Evolutionary conservation across 306 rosid genomes (phyloP), one percentile per base, ranked within the genome.

Genomic region (Trichosanthes truncata): DNA sequence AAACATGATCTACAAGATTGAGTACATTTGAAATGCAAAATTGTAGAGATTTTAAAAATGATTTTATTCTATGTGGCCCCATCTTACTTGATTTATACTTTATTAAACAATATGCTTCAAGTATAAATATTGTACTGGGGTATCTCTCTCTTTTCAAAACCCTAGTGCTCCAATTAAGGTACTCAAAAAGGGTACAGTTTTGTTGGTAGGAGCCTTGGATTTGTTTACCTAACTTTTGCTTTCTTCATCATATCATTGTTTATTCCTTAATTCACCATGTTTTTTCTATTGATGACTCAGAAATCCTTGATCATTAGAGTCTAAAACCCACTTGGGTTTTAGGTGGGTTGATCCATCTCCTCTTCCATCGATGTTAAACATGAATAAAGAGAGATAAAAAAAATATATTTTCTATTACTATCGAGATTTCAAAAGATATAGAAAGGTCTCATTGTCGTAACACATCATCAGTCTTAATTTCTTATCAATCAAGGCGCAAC

Each of bases 161-260:
- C 71, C 45, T 63, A 63, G 12, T 15, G 45, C 74, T 43, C 9
- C 35, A 69, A 60, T 23, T 69, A 69, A 69, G 55, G 35, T 43
- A 41, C 55, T 69, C 55, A 35, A 21, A 41, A 69, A 69, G 36
- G 76, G 77, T 73, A 73, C 77, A 73, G 77, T 73, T 73, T 73
- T 73, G 77, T 73, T 73, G 77, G 77, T 73, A 73, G 77, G 41
- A 73, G 53, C 53, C 40, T 73, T 73, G 77, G 77, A 73, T 73
- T 73, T 73, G 23, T 73, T 48, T 48, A 73, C 77, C 77, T 73
- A 73, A 73, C 77, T 26, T 29, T 46, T 73, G 23, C 29, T 38
- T 68, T 68, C 20, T 69, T 41, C 53, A 12, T 71, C 33, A 46
- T 46, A 46, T 48, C 21, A 73, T 73, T 46, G 41, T 46, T 73